Evolutionary conservation across 148 eudicot species (phyloP), one percentile per base, ranked within the genome.

Genomic region (Vaccinium darrowii): DNA sequence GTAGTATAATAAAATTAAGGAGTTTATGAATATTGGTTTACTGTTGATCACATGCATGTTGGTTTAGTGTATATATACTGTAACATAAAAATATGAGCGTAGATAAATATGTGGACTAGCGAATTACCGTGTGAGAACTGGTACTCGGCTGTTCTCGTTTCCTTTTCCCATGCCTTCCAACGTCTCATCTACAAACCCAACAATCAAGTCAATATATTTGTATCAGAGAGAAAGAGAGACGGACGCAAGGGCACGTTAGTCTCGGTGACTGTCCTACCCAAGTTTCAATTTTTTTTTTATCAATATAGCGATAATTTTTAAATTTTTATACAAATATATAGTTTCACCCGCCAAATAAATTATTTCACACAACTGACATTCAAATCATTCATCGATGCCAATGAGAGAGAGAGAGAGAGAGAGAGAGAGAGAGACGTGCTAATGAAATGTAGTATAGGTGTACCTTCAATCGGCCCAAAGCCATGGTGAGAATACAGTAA

Each of bases 141-240:
- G 85, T 92, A 91, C 76, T 92, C 93, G 12, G 58, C 78, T 1
- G 92, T 90, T 83, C 82, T 89, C 52, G 95, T 92, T 87, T 92
- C 95, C 53, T 81, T 90, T 84, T 92, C 95, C 95, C 95, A 92
- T 49, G 81, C 57, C 88, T 89, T 91, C 95, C 95, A 92, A 27
- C 89, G 84, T 85, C 88, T 88, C 95, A 92, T 92, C 95, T 92
- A 78, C 14, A 1, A 73, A 56, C 76, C 71, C 43, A 58, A 47
- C 56, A 52, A 75, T n/a, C 19, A 7, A 27, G n/a, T 76, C 74
- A 76, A 76, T 54, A 69, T 69, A 69, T 4, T 30, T 53, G 43
- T 21, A 13, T 43, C 47, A 0, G 2, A n/a, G 27, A 39, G 10
- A 50, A 5, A 54, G 8, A 23, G 60, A 43, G 36, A 67, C 0